Conservation (phyloP, 2,329 filamentous ascomycete species). For the Aspergillus udagawae region DNA sequence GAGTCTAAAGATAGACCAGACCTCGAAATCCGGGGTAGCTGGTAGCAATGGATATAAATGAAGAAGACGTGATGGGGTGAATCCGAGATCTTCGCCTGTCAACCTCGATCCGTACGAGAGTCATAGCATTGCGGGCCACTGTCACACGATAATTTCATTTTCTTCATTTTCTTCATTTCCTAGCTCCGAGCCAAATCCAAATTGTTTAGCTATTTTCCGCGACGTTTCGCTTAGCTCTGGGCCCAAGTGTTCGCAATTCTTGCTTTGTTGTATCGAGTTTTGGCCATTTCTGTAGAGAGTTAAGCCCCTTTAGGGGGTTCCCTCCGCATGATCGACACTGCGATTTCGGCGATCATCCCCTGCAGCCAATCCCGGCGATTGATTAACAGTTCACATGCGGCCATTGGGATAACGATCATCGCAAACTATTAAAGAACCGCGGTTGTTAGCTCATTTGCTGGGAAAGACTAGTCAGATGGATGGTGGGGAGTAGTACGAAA, state of each 20-base stretch:
- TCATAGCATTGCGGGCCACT: not conserved
- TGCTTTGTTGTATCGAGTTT: not conserved
- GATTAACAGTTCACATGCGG: constrained; percentile 12
- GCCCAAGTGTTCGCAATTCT: not conserved
- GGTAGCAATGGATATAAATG: constrained; percentile 1
- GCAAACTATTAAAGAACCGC: constrained; percentile 14
- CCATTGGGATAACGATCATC: constrained; percentile 10
- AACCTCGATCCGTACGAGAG: not conserved
- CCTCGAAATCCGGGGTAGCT: not conserved
- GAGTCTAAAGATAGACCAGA: not conserved
- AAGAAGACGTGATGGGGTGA: not conserved
- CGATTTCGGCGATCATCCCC: constrained; percentile 6
- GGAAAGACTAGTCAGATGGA: not conserved
- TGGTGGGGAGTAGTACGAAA: not conserved
- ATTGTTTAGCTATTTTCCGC: not conserved
- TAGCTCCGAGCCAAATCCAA: not conserved
- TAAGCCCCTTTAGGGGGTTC: not conserved
- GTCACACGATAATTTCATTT: not conserved
- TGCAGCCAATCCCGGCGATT: constrained; percentile 5
- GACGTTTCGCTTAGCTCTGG: not conserved
- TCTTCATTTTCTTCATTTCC: not conserved
- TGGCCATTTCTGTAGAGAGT: not conserved
- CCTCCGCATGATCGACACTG: constrained; percentile 8
- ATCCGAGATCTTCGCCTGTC: not conserved
- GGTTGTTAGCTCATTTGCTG: constrained; percentile 8